Base-by-base conservation (phyloP, 345 rosid species). In the Aquilaria sinensis region DNA sequence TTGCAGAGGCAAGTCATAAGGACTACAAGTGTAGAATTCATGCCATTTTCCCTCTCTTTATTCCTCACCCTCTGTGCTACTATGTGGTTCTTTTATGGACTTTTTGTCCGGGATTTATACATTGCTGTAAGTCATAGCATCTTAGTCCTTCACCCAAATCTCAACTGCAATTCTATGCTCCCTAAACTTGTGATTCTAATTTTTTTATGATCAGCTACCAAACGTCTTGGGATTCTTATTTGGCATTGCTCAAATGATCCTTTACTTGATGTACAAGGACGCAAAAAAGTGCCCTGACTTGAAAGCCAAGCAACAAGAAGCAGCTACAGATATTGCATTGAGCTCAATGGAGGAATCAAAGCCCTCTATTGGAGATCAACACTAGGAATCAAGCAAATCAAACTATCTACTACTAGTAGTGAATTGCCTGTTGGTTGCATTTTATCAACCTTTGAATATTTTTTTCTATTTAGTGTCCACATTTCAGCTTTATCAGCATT, bases 21-120 rank as follows among this genome's bases (percentile, higher is more conserved):
- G 74, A 90, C 96, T 8, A 90, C 76, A 66, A 90, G 95, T 69
- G 97, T 86, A 53, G 95, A 93, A 70, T 83, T 72, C 83, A 90
- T 93, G 98, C 92, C 97, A n/a, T 71, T 90, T 62, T 58, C 70
- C 31, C 75, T 86, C 8, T 94, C 99, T 16, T 63, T 86, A 46
- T 83, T 79, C 75, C 86, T 90, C 13, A 86, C 91, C 8, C 68
- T 94, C 10, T 83, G 86, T 32, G 95, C 97, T 47, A 74, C 80
- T 59, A 70, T 80, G 81, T 93, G 99, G 99, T 93, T 93, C 80
- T 78, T 85, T 67, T 86, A 90, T 63, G 97, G 99, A 52, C 70
- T 78, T 69, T 81, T 86, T 33, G 71, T 83, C 70, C 73, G 76
- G 62, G 97, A 93, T 62, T 69, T 64, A 31, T 86, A 69, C 74